phyloP scores from a whole-genome alignment of 768 basidiomycete genomes.

The Macrocybe gigantea region DNA sequence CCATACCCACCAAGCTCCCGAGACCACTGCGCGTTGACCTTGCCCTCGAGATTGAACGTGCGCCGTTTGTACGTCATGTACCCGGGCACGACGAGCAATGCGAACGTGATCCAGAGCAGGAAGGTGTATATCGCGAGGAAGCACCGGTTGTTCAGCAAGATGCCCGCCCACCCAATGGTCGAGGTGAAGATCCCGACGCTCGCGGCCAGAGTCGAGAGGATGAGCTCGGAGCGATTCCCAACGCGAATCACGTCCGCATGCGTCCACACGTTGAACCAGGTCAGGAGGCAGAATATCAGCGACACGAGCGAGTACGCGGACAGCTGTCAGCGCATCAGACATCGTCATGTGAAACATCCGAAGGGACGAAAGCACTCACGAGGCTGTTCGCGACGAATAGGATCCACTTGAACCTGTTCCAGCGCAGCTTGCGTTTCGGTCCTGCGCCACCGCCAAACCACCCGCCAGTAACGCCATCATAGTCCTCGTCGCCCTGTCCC shows the following conservation, averaged over 20 bases:
- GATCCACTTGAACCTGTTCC: slow-evolving; percentile 81
- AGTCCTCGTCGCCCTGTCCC: slow-evolving; percentile 46
- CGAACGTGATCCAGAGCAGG: slow-evolving; percentile 70
- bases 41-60: slow-evolving; percentile 77
- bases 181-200: slow-evolving; percentile 56
- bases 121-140: slow-evolving; percentile 80
- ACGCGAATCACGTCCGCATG: slow-evolving; percentile 68
- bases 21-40: slow-evolving; percentile 76
- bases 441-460: slow-evolving; percentile 37
- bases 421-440: slow-evolving; percentile 41
- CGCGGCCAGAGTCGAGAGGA: slow-evolving; percentile 66
- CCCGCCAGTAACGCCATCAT: slow-evolving; percentile 36
- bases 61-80: slow-evolving; percentile 73
- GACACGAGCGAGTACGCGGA: slow-evolving; percentile 54
- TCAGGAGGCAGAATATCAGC: slow-evolving; percentile 62
- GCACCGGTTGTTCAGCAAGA: slow-evolving; percentile 77
- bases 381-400: slow-evolving; percentile 58
- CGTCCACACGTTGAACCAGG: slow-evolving; percentile 72
- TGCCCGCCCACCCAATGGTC: slow-evolving; percentile 71
- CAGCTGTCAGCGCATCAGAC: slow-evolving; percentile 24
- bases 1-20: slow-evolving; percentile 51
- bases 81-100: slow-evolving; percentile 65
- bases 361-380: slow-evolving; percentile 14
- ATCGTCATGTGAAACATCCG: slow-evolving; percentile 1
- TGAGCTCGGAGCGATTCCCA: slow-evolving; percentile 61